Percentiles rank a stretch among this genome's conserved stretches.
Evolutionary conservation across 192 early-diverging fungal genomes (phyloP).

Genomic region (Rhizophagus clarus): DNA sequence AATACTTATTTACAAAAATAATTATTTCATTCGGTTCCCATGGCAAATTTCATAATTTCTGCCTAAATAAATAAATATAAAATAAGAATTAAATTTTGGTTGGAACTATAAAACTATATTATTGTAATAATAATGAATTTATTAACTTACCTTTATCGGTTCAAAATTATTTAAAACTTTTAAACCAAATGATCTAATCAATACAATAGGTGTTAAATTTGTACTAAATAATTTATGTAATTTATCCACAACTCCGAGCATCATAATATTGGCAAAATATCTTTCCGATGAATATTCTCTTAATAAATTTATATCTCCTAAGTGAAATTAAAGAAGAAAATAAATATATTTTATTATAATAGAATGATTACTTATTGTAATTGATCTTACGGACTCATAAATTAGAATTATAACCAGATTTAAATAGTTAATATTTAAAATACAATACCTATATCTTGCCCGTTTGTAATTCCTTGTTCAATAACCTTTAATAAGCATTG

Average conservation of each 20-base stretch:
- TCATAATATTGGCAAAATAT: conserved; percentile 80
- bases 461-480: conserved; percentile 62
- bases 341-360: neutral
- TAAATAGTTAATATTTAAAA: neutral
- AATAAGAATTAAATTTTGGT: neutral
- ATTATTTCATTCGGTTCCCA: conserved; percentile 14
- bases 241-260: conserved; percentile 84
- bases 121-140: neutral
- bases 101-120: neutral
- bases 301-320: conserved; percentile 71
- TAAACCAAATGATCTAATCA: conserved; percentile 73
- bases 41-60: conserved; percentile 33
- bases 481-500: conserved; percentile 67
- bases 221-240: conserved; percentile 78
- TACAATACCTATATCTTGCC: conserved; percentile 77
- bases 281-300: conserved; percentile 78
- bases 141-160: conserved; percentile 55
- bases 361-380: no score
- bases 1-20: no score
- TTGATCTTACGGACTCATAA: no score
- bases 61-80: conserved; percentile 12
- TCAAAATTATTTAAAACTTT: conserved; percentile 67
- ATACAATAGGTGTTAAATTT: conserved; percentile 60
- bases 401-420: neutral
- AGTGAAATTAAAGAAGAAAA: neutral